Conservation (phyloP, 1,139 yeast species). For the Debaryomycetaceae sp. region DNA sequence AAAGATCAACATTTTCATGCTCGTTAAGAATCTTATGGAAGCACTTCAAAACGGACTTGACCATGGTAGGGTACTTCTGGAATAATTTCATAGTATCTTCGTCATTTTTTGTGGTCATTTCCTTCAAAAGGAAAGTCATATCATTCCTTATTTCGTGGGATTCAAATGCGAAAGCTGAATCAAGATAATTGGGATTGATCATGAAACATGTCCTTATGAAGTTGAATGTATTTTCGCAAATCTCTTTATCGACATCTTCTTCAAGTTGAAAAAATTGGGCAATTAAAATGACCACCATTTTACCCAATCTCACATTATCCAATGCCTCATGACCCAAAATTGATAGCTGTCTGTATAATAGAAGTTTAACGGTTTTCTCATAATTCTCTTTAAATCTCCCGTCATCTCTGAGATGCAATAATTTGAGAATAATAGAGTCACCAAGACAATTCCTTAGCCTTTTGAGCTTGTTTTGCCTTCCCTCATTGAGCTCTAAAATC, state of each 20-base stretch:
- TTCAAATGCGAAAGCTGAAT: conserved; percentile 13
- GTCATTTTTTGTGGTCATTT: conserved; percentile 27
- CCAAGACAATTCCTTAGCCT: conserved; percentile 26
- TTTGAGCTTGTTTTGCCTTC: conserved; percentile 8
- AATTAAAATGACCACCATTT: conserved; percentile 27
- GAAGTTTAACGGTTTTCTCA: conserved; percentile 22
- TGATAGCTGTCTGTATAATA: conserved; percentile 45
- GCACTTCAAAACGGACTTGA: conserved; percentile 23
- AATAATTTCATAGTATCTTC: conserved; percentile 31
- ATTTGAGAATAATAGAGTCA: conserved; percentile 22
- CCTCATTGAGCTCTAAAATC: conserved; percentile 27
- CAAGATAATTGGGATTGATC: conserved; percentile 20
- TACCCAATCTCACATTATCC: conserved; percentile 26
- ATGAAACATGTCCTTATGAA: conserved; percentile 35
- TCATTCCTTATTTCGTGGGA: conserved; percentile 24
- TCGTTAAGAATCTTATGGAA: conserved; percentile 19
- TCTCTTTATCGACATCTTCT: conserved; percentile 11
- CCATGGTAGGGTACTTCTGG: conserved; percentile 28
- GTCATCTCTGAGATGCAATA: conserved; percentile 19
- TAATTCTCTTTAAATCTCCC: conserved; percentile 9
- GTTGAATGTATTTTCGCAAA: conserved; percentile 30
- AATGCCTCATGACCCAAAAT: conserved; percentile 33
- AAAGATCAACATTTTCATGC: conserved; percentile 18
- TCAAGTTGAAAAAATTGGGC: conserved; percentile 25
- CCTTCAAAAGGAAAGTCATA: conserved; percentile 21